phyloP scores from a whole-genome alignment of 192 early-diverging fungal genomes.

The Podila clonocystis region DNA sequence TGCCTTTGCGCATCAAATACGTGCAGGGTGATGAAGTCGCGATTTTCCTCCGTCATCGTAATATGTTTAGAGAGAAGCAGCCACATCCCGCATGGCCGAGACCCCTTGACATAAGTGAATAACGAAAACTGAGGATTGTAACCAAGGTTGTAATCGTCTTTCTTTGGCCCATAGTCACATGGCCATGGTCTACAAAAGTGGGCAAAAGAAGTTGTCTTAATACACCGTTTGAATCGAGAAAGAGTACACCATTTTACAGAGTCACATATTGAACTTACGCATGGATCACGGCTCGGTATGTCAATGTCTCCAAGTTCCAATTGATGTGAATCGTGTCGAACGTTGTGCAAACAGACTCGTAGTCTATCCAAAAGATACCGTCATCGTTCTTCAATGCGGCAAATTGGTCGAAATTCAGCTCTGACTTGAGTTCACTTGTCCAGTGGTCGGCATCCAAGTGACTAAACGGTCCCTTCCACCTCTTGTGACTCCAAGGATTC shows the following conservation, averaged over 20 bases:
- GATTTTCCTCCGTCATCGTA: conserved; percentile 82
- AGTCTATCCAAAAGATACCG: conserved; percentile 94
- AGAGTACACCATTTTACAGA: neutral
- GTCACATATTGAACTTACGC: conserved; percentile 62
- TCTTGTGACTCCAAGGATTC: conserved; percentile 92
- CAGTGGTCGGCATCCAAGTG: conserved; percentile 71
- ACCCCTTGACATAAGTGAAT: conserved; percentile 62
- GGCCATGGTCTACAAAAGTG: conserved; percentile 33
- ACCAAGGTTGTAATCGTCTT: conserved; percentile 68
- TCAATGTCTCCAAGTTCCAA: conserved; percentile 86
- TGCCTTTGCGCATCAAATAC: conserved; percentile 71
- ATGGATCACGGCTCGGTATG: conserved; percentile 73
- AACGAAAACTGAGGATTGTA: conserved; percentile 87
- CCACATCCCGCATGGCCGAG: conserved; percentile 70
- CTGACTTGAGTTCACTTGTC: conserved; percentile 73
- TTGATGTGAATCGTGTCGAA: conserved; percentile 93
- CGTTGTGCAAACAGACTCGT: conserved; percentile 75
- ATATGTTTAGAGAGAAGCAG: conserved; percentile 88
- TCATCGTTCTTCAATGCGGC: conserved; percentile 75
- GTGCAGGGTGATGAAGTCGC: conserved; percentile 89
- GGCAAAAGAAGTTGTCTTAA: conserved; percentile 22
- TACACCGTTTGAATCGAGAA: neutral
- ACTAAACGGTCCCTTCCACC: conserved; percentile 86
- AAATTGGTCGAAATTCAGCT: conserved; percentile 77
- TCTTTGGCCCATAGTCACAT: conserved; percentile 53